Percentiles rank a stretch among this genome's conserved stretches.
phyloP scores from a whole-genome alignment of 305 asterid species.

The Caryopteris hybrid region DNA sequence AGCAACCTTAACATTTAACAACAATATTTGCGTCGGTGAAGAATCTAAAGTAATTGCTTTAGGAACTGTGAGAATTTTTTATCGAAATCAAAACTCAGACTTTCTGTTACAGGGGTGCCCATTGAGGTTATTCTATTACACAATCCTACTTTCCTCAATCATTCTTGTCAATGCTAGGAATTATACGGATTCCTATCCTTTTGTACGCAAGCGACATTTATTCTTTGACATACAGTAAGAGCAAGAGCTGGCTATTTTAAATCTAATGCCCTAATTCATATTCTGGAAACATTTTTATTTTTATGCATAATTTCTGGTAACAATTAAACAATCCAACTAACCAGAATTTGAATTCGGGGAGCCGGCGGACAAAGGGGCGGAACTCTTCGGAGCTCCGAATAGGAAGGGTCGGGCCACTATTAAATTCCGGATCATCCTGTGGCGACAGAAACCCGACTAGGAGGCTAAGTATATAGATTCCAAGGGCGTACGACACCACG shows the following conservation, averaged over 20 bases:
- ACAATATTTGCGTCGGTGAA: neutral
- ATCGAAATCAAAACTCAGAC: too few relatives aligned
- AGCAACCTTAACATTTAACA: neutral
- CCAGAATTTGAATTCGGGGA: slow-evolving; percentile 65
- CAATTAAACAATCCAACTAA: slow-evolving; percentile 10
- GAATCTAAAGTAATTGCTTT: neutral
- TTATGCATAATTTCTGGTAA: neutral
- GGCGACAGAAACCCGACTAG: slow-evolving; percentile 56
- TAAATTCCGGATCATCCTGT: slow-evolving; percentile 47
- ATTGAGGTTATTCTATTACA: too few relatives aligned
- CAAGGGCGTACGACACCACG: slow-evolving; percentile 59
- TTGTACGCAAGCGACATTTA: too few relatives aligned
- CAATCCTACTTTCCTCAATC: neutral
- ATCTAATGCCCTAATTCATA: slow-evolving; percentile 11
- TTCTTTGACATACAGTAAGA: neutral
- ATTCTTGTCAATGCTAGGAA: neutral
- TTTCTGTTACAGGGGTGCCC: too few relatives aligned
- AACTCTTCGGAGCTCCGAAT: slow-evolving; percentile 48
- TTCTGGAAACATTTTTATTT: too few relatives aligned
- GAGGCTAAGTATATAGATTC: slow-evolving; percentile 48
- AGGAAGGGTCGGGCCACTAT: slow-evolving; percentile 40
- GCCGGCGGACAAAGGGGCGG: slow-evolving; percentile 63
- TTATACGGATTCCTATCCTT: too few relatives aligned
- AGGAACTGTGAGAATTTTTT: neutral
- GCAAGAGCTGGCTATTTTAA: neutral